phyloP scores from a whole-genome alignment of 495 filamentous ascomycete species.

The Cudoniella acicularis region DNA sequence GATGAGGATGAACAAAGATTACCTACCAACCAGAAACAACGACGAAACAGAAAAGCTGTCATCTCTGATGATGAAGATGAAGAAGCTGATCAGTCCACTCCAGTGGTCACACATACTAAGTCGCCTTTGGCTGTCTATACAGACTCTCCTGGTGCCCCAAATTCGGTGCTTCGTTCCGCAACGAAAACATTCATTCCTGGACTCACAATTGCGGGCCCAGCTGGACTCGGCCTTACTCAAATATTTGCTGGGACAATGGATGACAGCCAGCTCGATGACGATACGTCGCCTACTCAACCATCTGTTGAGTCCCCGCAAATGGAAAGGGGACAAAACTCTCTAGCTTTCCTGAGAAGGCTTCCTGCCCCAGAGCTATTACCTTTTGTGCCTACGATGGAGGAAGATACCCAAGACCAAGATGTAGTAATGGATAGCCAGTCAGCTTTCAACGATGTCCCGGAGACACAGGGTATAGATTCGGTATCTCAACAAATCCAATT shows the following conservation, averaged over 20 bases:
- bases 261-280: constrained; percentile 35
- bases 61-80: constrained; percentile 65
- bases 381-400: constrained; percentile 39
- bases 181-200: constrained; percentile 59
- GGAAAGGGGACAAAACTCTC: constrained; percentile 30
- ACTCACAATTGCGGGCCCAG: constrained; percentile 50
- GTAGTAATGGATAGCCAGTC: constrained; percentile 65
- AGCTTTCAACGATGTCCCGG: constrained; percentile 24
- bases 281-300: not conserved
- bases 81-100: constrained; percentile 56
- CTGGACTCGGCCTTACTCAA: constrained; percentile 75
- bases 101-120: constrained; percentile 39
- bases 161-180: constrained; percentile 52
- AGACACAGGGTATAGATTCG: constrained; percentile 31
- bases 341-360: constrained; percentile 46
- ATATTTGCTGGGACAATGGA: constrained; percentile 92
- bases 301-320: not conserved
- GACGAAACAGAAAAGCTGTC: constrained; percentile 29
- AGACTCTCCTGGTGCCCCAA: constrained; percentile 43
- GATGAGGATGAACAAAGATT: constrained; percentile 24
- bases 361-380: constrained; percentile 50
- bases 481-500: constrained; percentile 46
- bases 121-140: constrained; percentile 27
- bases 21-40: constrained; percentile 34
- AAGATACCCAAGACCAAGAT: constrained; percentile 52